These are phyloP conservation scores for Vicia faba DNA, from an alignment of 306 rosid species.

Conservation along the genomic window DNA sequence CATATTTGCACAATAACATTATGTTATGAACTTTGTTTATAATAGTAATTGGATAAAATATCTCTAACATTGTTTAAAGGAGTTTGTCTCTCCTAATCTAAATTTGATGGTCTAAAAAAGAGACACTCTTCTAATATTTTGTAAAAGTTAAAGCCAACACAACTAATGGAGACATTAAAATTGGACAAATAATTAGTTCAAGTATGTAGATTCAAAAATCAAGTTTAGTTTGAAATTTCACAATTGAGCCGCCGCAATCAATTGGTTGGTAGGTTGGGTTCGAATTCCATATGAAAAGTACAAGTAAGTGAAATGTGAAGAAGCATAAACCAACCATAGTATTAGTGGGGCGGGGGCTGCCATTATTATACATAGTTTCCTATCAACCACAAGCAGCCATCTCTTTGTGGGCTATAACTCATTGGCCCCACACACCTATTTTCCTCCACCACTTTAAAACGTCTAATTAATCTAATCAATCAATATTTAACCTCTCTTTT, in stretches of 20 bases:
- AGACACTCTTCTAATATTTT: too few species aligned
- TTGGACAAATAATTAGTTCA: background rate
- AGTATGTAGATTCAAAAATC: background rate
- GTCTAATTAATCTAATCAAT: background rate
- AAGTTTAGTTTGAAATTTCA: background rate
- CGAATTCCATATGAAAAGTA: background rate
- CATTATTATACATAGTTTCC: background rate
- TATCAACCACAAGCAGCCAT: slow-evolving; percentile 12
- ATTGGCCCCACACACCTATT: background rate
- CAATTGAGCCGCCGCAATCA: background rate
- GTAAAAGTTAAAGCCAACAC: background rate
- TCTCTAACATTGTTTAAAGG: too few species aligned
- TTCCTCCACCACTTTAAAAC: background rate
- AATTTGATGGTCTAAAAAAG: too few species aligned
- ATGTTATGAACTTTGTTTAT: too few species aligned
- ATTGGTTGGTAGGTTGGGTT: background rate
- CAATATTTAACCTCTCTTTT: background rate
- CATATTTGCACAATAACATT: too few species aligned
- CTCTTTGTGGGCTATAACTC: background rate
- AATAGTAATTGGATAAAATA: too few species aligned
- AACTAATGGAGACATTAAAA: background rate
- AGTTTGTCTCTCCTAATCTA: too few species aligned
- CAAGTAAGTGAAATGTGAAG: background rate
- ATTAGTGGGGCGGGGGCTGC: background rate
- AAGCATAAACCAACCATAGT: background rate